Conservation (phyloP, 164 flowering plant genomes). For the Chimonanthus salicifolius region DNA sequence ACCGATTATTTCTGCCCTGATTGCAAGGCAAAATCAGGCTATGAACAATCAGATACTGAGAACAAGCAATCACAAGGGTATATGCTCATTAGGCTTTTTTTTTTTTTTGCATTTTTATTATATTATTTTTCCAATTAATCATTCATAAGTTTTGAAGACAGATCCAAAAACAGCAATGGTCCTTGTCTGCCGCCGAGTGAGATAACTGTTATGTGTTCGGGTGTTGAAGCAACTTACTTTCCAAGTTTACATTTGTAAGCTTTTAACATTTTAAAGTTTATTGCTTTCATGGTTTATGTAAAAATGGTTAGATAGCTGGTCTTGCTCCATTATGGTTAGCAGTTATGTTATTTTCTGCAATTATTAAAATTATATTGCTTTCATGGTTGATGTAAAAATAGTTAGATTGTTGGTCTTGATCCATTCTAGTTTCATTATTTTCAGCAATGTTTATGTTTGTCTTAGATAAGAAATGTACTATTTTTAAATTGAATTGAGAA, state of each 20-base stretch:
- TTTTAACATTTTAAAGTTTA: not conserved
- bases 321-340: too few species aligned
- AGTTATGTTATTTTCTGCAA: too few species aligned
- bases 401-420: not conserved
- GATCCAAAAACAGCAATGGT: conserved; percentile 28
- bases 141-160: conserved; percentile 22
- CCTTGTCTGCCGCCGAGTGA: conserved; percentile 31
- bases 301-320: too few species aligned
- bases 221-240: conserved; percentile 77
- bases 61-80: conserved; percentile 40
- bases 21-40: conserved; percentile 80
- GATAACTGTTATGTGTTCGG: conserved; percentile 70
- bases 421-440: not conserved
- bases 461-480: not conserved
- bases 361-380: too few species aligned
- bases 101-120: not conserved
- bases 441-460: not conserved
- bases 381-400: not conserved
- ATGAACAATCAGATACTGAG: conserved; percentile 45
- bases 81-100: not conserved
- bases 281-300: too few species aligned
- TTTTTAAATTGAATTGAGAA: not conserved
- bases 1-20: conserved; percentile 87
- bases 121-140: not conserved
- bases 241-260: conserved; percentile 80